phyloP scores from a whole-genome alignment of 257 asterid species.

The Nicotiana tabacum region DNA sequence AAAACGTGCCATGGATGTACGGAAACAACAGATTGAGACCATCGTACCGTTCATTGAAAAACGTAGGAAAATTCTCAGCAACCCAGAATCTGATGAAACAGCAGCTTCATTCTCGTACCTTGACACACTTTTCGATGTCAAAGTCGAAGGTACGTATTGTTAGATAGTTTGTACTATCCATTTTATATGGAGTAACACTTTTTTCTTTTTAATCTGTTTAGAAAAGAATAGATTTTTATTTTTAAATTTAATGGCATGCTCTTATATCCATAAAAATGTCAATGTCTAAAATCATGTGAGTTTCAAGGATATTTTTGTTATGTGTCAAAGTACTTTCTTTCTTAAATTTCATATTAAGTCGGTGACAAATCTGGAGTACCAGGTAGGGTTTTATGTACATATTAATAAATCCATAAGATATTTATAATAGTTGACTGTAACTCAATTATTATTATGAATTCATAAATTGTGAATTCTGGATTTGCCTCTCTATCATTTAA shows the following conservation, averaged over 20 bases:
- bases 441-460: too few relatives aligned
- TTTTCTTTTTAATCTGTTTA: neutral
- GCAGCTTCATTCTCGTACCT: conserved; percentile 74
- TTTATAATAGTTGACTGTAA: too few relatives aligned
- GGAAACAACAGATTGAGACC: conserved; percentile 60
- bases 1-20: conserved; percentile 52
- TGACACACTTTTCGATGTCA: conserved; percentile 73
- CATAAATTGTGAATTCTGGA: too few relatives aligned
- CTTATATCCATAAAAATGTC: neutral
- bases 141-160: conserved; percentile 36
- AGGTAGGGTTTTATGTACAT: too few relatives aligned
- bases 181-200: too few relatives aligned
- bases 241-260: neutral
- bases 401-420: too few relatives aligned
- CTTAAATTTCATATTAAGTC: neutral
- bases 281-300: neutral
- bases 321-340: neutral
- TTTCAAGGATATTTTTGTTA: too few relatives aligned
- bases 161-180: too few relatives aligned
- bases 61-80: conserved; percentile 44
- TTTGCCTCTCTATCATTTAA: too few relatives aligned
- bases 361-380: too few relatives aligned
- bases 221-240: neutral
- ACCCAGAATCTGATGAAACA: conserved; percentile 41
- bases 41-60: conserved; percentile 62